These are phyloP conservation scores for Scolecobasidium constrictum DNA, from an alignment of 2,329 filamentous ascomycete genomes.

Conservation along the genomic window DNA sequence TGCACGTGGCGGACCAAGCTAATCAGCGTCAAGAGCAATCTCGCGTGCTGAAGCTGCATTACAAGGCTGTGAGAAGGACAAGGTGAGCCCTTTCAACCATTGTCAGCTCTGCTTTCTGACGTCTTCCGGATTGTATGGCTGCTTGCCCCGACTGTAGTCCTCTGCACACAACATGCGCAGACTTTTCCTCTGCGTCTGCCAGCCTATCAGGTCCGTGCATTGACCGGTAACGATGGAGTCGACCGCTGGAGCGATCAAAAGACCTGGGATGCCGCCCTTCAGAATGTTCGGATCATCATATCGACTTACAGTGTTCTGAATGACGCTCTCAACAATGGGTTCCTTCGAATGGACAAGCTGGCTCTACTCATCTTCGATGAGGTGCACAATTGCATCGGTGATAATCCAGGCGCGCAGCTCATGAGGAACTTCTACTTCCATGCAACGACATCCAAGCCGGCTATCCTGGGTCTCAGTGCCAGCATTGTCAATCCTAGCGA, in stretches of 20 bases:
- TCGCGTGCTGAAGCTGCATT: slow-evolving; percentile 32
- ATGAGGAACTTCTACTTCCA: slow-evolving; percentile 61
- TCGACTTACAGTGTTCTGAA: slow-evolving; percentile 66
- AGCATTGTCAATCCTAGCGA: slow-evolving; percentile 46
- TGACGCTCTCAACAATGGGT: slow-evolving; percentile 65
- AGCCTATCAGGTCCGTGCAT: slow-evolving; percentile 45
- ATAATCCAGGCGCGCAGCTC: slow-evolving; percentile 55
- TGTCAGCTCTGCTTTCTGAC: slow-evolving; percentile 12
- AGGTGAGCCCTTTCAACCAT: slow-evolving; percentile 18
- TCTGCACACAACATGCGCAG: slow-evolving; percentile 34
- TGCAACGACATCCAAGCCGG: slow-evolving; percentile 38
- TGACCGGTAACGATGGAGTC: slow-evolving; percentile 58
- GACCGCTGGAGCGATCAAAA: slow-evolving; percentile 60
- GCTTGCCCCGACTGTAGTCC: slow-evolving; percentile 31
- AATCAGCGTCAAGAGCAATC: slow-evolving; percentile 30
- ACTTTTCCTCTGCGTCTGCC: slow-evolving; percentile 26
- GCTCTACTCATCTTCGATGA: slow-evolving; percentile 74
- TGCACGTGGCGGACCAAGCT: no score
- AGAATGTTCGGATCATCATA: slow-evolving; percentile 59
- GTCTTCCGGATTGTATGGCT: slow-evolving; percentile 30
- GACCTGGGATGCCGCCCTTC: slow-evolving; percentile 57
- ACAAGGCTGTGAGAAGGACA: slow-evolving; percentile 23
- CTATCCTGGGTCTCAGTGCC: slow-evolving; percentile 69
- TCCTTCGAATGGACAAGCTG: slow-evolving; percentile 53
- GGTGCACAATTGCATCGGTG: slow-evolving; percentile 64